Percentiles rank a stretch among this genome's conserved stretches.
Conservation (phyloP, 2,329 filamentous ascomycete species). For the Ceratocystis destructans region DNA sequence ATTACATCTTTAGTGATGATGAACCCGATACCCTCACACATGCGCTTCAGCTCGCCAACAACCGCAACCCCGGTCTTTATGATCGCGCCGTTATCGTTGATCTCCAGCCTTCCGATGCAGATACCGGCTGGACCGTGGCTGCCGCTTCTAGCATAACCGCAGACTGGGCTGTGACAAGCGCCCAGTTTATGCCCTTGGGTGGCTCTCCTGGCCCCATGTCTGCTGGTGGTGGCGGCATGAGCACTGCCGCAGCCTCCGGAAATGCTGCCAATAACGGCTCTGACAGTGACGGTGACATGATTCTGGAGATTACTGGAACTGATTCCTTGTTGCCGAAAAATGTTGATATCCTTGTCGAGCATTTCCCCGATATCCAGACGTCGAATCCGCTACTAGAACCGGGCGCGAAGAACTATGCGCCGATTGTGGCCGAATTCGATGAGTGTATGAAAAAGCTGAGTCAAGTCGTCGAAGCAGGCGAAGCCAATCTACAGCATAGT, state of each 20-base stretch:
- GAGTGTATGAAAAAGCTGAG: slow-evolving; percentile 41
- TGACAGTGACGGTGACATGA: slow-evolving; percentile 10
- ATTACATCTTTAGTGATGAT: slow-evolving; percentile 90
- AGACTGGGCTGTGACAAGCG: slow-evolving; percentile 51
- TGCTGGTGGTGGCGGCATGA: slow-evolving; percentile 34
- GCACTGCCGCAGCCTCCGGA: slow-evolving; percentile 18
- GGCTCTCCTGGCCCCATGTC: slow-evolving; percentile 29
- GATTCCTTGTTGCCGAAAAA: background rate
- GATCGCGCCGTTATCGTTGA: slow-evolving; percentile 44
- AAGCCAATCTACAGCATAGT: slow-evolving; percentile 30
- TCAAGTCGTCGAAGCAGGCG: slow-evolving; percentile 40
- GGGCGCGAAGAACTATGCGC: slow-evolving; percentile 32
- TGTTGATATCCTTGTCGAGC: background rate
- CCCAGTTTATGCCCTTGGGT: slow-evolving; percentile 34
- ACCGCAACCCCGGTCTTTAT: slow-evolving; percentile 20
- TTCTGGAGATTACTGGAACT: slow-evolving; percentile 14
- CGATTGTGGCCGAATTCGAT: slow-evolving; percentile 43
- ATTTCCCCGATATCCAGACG: slow-evolving; percentile 9
- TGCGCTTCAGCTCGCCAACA: slow-evolving; percentile 36
- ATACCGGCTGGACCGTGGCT: slow-evolving; percentile 41
- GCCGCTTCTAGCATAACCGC: slow-evolving; percentile 59
- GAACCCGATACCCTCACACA: slow-evolving; percentile 60
- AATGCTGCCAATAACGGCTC: background rate
- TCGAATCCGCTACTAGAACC: slow-evolving; percentile 20
- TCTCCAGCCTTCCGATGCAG: slow-evolving; percentile 30